A percentile compares a stretch with the other conserved stretches of the same genome.
Conservation (phyloP, 2,329 filamentous ascomycete species). For the Calonectria henricotiae region DNA sequence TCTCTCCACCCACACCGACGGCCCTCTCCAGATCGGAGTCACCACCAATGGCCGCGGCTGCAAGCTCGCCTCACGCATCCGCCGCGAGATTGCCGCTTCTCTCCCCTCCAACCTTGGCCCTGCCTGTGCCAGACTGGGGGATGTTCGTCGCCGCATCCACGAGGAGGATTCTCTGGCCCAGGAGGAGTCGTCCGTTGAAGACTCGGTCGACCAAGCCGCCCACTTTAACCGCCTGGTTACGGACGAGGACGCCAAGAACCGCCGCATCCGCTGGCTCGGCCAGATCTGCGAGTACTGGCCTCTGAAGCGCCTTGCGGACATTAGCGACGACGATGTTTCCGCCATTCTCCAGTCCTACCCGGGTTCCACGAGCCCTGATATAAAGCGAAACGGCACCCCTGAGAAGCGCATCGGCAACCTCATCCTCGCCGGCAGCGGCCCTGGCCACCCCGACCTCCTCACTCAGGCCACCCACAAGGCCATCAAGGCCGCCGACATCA, state of each 20-base stretch:
- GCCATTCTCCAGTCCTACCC: slow-evolving; percentile 82
- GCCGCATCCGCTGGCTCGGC: slow-evolving; percentile 92
- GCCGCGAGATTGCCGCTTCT: slow-evolving; percentile 87
- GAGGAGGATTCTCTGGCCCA: slow-evolving; percentile 75
- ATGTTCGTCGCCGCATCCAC: slow-evolving; percentile 78
- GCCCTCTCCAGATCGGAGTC: slow-evolving; percentile 93
- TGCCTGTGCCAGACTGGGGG: slow-evolving; percentile 85
- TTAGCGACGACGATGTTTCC: slow-evolving; percentile 86
- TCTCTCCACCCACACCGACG: slow-evolving; percentile 90
- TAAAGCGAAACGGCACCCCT: slow-evolving; percentile 46
- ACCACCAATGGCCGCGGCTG: slow-evolving; percentile 96
- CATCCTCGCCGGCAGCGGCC: slow-evolving; percentile 91
- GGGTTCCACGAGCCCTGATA: slow-evolving; percentile 48
- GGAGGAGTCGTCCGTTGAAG: slow-evolving; percentile 72
- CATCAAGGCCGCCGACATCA: slow-evolving; percentile 82
- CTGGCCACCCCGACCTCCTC: slow-evolving; percentile 92
- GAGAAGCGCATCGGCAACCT: slow-evolving; percentile 75
- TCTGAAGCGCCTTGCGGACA: slow-evolving; percentile 82
- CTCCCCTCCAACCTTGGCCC: slow-evolving; percentile 83
- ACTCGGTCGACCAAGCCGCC: slow-evolving; percentile 82
- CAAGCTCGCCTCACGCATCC: slow-evolving; percentile 91
- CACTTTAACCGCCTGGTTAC: slow-evolving; percentile 88
- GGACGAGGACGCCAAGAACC: slow-evolving; percentile 81
- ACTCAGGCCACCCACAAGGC: slow-evolving; percentile 87
- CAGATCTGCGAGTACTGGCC: slow-evolving; percentile 99